These are phyloP conservation scores for Metarhizium guizhouense DNA, from an alignment of 2,329 filamentous ascomycete genomes.

Conservation along the genomic window DNA sequence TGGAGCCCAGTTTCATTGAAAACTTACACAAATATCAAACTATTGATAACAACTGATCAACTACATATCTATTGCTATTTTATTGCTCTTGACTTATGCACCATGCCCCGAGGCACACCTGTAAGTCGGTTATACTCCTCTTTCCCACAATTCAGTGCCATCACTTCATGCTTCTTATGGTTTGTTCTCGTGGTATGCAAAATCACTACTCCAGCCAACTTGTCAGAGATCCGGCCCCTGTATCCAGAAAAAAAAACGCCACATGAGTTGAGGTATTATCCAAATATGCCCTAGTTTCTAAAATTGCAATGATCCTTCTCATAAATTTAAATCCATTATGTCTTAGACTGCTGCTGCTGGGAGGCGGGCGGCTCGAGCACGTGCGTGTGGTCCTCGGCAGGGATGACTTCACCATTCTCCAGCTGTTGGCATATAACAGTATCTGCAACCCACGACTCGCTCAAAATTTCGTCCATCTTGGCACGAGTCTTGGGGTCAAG, in stretches of 20 bases:
- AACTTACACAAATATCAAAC: background rate
- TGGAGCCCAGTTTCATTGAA: background rate
- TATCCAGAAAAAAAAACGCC: background rate
- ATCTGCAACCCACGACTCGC: conserved; percentile 83
- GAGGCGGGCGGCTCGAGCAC: conserved; percentile 65
- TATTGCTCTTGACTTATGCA: background rate
- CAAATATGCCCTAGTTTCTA: background rate
- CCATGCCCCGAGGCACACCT: conserved; percentile 1
- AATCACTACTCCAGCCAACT: background rate
- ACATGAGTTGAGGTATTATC: background rate
- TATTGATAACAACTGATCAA: background rate
- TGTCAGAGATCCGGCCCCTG: conserved; percentile 1
- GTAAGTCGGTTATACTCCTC: background rate
- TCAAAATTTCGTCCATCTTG: conserved; percentile 74
- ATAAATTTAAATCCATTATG: background rate
- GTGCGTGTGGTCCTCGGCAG: conserved; percentile 71
- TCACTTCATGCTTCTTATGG: background rate
- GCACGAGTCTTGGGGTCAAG: conserved; percentile 77
- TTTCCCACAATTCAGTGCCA: background rate
- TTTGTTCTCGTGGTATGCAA: background rate
- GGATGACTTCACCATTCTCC: conserved; percentile 58
- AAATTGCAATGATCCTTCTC: background rate
- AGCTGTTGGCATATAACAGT: conserved; percentile 78
- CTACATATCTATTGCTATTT: background rate
- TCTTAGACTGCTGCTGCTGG: conserved; percentile 21